phyloP scores from a whole-genome alignment of 805 yeast genomes.

The Zygotorulaspora danielsina region DNA sequence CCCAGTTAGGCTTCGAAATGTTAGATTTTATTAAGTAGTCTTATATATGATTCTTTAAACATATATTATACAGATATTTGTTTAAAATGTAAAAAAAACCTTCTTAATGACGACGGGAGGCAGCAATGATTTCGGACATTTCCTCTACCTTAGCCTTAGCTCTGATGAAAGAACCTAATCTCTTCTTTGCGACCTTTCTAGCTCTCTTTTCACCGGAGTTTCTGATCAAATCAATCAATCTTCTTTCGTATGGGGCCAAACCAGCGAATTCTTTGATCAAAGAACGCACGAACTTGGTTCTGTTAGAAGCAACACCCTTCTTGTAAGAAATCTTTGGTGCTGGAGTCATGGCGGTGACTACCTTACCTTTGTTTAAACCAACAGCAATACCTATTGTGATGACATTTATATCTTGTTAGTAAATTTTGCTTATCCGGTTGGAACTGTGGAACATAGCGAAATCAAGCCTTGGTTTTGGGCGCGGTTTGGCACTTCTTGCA shows the following conservation, averaged over 20 bases:
- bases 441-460: background rate
- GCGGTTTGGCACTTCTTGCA: background rate
- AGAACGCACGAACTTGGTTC: constrained; percentile 92
- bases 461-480: background rate
- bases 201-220: constrained; percentile 99
- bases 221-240: constrained; percentile 98
- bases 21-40: background rate
- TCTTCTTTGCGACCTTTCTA: constrained; percentile 99
- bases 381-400: constrained; percentile 72
- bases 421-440: constrained; percentile 8
- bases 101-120: constrained; percentile 85
- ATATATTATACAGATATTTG: constrained; percentile 1
- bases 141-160: constrained; percentile 99
- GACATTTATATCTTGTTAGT: constrained; percentile 33
- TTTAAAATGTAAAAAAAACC: constrained; percentile 2
- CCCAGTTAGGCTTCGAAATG: background rate
- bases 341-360: constrained; percentile 78
- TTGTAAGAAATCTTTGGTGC: constrained; percentile 90
- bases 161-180: constrained; percentile 99
- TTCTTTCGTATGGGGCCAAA: constrained; percentile 99
- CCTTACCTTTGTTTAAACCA: constrained; percentile 99
- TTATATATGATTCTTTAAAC: constrained; percentile 1
- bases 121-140: constrained; percentile 93
- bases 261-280: constrained; percentile 97
- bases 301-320: constrained; percentile 95